Evolutionary conservation across 306 rosid species (phyloP), one percentile per base, ranked within the genome.

Genomic region (Acacia crassicarpa): DNA sequence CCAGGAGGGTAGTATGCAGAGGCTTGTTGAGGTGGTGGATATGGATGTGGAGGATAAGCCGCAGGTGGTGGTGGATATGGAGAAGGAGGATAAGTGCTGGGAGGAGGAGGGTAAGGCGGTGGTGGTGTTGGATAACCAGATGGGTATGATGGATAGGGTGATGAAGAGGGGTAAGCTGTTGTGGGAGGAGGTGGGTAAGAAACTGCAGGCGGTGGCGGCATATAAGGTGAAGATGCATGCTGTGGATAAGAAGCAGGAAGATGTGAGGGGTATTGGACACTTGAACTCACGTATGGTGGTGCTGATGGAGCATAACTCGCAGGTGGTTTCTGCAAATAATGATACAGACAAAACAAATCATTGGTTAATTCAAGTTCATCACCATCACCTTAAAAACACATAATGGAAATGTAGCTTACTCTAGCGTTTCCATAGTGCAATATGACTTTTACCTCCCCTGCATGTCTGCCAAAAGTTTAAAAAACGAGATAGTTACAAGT

Each of bases 1-100:
- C 94, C 89, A 44, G 87, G 90, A 78, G 91, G 85, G 80, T 90
- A 85, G 65, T 84, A 84, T 22, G 78, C 58, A 5, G 84, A 80
- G 5, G 77, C 4, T 30, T 76, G 56, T 0, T 20, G 74, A 69
- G 74, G 33, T 0, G 74, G 74, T 12, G 74, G 74, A 41, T 69
- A 69, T 11, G 74, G 51, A 71, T 49, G 75, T 14, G 75, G 75
- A 45, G 75, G 75, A 71, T 71, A 71, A 44, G 58, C 38, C 0
- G 58, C 9, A 3, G 58, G n/a, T 23, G 74, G 81, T 49, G 65
- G 65, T 46, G 69, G 80, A 82, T 81, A 83, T 1, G 66, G 38
- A 53, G 72, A 45, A 25, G 89, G 71, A 66, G 84, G 88, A 72
- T 77, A 74, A 68, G 81, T 35, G 9, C 59, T 43, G n/a, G 76